Conservation (phyloP, 345 rosid genomes). For the Punica granatum region DNA sequence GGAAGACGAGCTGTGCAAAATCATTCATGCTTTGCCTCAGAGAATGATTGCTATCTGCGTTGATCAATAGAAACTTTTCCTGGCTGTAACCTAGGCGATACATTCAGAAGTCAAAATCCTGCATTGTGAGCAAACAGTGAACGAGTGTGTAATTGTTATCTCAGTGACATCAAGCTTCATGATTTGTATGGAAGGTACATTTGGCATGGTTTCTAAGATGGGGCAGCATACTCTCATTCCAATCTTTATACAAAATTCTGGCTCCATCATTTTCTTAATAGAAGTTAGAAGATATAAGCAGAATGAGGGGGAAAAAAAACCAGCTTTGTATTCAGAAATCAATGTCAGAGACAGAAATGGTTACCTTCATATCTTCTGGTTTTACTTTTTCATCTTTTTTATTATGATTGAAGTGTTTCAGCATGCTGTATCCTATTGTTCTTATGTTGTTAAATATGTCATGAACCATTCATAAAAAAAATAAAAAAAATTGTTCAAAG, state of each 20-base stretch:
- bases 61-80: background rate
- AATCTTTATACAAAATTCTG: too few relatives aligned
- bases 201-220: background rate
- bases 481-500: too few relatives aligned
- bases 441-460: background rate
- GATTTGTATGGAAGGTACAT: background rate
- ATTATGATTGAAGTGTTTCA: background rate
- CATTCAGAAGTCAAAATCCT: background rate
- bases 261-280: too few relatives aligned
- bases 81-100: background rate
- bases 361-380: background rate
- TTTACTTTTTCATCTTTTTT: background rate
- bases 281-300: too few relatives aligned
- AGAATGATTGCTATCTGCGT: background rate
- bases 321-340: too few relatives aligned
- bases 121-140: too few relatives aligned
- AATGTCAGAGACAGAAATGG: too few relatives aligned
- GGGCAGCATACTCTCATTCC: background rate
- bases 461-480: background rate
- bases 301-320: too few relatives aligned
- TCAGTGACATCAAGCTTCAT: background rate
- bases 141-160: too few relatives aligned
- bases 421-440: background rate
- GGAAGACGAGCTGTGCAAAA: background rate
- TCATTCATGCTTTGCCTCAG: background rate